These are phyloP conservation scores for Nigrospora sphaerica DNA, from an alignment of 2,329 filamentous ascomycete genomes.

Conservation along the genomic window DNA sequence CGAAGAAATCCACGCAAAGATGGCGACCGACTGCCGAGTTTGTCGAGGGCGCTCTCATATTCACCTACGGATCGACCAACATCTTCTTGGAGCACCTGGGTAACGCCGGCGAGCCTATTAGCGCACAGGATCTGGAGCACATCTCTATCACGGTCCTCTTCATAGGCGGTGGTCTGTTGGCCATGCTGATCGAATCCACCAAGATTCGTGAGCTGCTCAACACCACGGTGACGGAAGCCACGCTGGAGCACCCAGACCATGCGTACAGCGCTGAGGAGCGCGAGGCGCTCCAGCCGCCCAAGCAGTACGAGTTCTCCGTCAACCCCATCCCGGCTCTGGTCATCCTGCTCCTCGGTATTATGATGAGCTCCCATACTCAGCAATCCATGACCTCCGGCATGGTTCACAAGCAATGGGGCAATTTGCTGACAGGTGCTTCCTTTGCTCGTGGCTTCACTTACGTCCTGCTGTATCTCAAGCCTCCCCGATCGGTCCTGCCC, in stretches of 20 bases:
- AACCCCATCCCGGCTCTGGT: conserved; percentile 86
- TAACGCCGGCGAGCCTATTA: conserved; percentile 64
- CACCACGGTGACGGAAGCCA: conserved; percentile 34
- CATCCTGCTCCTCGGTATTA: conserved; percentile 79
- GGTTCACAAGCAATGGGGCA: conserved; percentile 92
- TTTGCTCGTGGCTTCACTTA: conserved; percentile 76
- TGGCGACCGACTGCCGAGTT: conserved; percentile 82
- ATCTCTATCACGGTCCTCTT: conserved; percentile 90
- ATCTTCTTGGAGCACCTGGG: conserved; percentile 88
- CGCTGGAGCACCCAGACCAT: conserved; percentile 20
- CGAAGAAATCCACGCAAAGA: conserved; percentile 45
- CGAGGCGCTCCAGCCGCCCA: conserved; percentile 49
- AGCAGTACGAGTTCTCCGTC: conserved; percentile 66
- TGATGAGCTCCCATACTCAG: conserved; percentile 94
- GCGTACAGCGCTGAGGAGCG: conserved; percentile 35
- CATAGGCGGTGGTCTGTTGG: conserved; percentile 73
- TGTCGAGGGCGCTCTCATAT: conserved; percentile 82
- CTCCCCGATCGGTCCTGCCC: conserved; percentile 72
- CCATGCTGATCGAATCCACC: conserved; percentile 75
- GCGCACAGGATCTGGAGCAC: conserved; percentile 78
- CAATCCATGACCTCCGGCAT: conserved; percentile 76
- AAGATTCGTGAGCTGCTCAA: conserved; percentile 62
- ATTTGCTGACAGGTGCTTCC: conserved; percentile 72
- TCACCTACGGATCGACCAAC: conserved; percentile 81
- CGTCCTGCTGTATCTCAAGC: conserved; percentile 68